Conservation (phyloP, 148 eudicot species). For the Agrostemma githago region DNA sequence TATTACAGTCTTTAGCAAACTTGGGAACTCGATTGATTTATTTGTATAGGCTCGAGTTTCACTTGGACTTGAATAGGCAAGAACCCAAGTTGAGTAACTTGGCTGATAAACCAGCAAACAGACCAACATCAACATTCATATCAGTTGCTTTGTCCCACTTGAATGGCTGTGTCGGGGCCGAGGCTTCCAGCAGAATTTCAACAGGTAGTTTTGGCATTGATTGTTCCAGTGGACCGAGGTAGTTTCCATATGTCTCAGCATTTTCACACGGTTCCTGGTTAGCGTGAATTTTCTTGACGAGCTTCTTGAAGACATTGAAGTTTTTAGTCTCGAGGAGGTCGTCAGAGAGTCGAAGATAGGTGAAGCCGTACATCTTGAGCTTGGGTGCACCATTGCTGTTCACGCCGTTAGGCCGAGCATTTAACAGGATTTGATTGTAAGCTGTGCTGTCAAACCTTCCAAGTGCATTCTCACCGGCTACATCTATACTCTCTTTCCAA, state of each 20-base stretch:
- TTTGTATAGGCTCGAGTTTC: background rate
- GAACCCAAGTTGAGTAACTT: constrained; percentile 19
- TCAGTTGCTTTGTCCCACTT: constrained; percentile 57
- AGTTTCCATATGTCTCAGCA: constrained; percentile 35
- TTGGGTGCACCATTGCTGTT: constrained; percentile 33
- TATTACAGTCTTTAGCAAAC: too few species aligned
- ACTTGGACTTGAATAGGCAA: constrained; percentile 28
- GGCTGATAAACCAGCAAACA: constrained; percentile 32
- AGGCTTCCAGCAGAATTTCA: constrained; percentile 48
- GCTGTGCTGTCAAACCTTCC: constrained; percentile 58
- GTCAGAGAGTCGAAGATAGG: constrained; percentile 68
- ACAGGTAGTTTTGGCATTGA: constrained; percentile 55
- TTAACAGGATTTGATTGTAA: constrained; percentile 67
- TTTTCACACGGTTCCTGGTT: constrained; percentile 49
- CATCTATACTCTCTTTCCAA: constrained; percentile 47
- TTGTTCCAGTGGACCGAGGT: constrained; percentile 32
- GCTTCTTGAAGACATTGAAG: constrained; percentile 52
- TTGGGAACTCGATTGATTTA: background rate
- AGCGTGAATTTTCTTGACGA: constrained; percentile 87
- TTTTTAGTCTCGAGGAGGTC: constrained; percentile 56
- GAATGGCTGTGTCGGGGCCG: constrained; percentile 45
- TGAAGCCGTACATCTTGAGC: constrained; percentile 70
- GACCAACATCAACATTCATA: constrained; percentile 47
- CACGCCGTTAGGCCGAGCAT: constrained; percentile 58
- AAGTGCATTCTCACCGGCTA: constrained; percentile 87